Evolutionary conservation across 2,329 filamentous ascomycete genomes (phyloP), one percentile per base, ranked within the genome.

Genomic region (Alternaria triticimaculans): DNA sequence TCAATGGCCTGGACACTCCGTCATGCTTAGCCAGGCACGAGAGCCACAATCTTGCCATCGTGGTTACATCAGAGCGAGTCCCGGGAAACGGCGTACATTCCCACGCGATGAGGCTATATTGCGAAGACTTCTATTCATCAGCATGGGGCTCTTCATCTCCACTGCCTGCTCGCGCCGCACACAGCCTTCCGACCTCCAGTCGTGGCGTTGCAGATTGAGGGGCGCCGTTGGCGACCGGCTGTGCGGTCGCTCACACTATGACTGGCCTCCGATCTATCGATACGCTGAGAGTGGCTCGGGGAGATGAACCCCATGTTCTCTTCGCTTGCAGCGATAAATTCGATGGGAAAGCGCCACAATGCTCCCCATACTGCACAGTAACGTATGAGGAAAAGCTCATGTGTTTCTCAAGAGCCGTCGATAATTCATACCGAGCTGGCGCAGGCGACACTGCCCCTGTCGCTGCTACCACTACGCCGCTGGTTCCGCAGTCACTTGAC

Each of bases 401-500:
- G 55, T 63, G 49, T 65, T 60, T 60, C 60, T 67, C 64, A 59
- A 41, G 55, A 60, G 63, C 64, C 58, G 59, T 74, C 68, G 68
- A 74, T 63, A 69, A 68, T 73, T 61, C 60, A 68, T 75, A 70
- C 70, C 72, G 72, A 72, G 70, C 72, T 71, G 58, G 72, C 73
- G 70, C 63, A 70, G 63, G 69, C 71, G 67, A 62, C 67, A 61
- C 60, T 66, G 62, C 70, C 72, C 74, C 73, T 71, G 69, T 62
- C 67, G 55, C 56, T 66, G 55, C 56, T 60, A 59, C 64, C 71
- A 71, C 69, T 72, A 72, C 71, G 70, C 72, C 68, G 71, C 68
- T 57, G 67, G 66, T 56, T 72, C 73, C 62, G 68, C 61, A 55
- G 74, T 78, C 76, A 80, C 74, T 78, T 80, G 77, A 78, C 72